phyloP scores from a whole-genome alignment of 2,329 filamentous ascomycete genomes.

The Penicillium italicum region DNA sequence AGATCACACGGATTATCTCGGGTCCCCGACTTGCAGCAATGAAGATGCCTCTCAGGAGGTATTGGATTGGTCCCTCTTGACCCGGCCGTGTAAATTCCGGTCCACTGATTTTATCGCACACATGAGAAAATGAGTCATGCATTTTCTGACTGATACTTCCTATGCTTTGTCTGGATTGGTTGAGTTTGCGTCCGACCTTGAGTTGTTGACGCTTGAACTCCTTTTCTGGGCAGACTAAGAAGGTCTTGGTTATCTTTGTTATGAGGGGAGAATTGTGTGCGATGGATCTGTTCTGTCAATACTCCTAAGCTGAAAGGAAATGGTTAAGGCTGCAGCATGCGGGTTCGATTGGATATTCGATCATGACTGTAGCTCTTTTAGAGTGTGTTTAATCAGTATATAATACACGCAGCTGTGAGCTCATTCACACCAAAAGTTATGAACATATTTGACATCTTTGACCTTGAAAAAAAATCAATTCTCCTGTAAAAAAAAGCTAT shows the following conservation, averaged over 20 bases:
- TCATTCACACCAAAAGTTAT: not conserved
- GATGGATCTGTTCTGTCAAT: conserved; percentile 18
- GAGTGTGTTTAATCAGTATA: not conserved
- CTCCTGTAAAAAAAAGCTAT: not conserved
- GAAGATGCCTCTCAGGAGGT: conserved; percentile 29
- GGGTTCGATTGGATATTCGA: conserved; percentile 15
- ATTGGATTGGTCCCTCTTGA: conserved; percentile 41
- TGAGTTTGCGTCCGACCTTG: conserved; percentile 37
- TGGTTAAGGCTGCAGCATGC: conserved; percentile 13
- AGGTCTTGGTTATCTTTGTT: not conserved
- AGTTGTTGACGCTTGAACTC: conserved; percentile 39
- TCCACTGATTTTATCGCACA: conserved; percentile 18
- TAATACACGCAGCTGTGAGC: conserved; percentile 10
- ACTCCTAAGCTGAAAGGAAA: conserved; percentile 2
- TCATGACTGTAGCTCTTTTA: conserved; percentile 1
- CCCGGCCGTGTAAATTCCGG: conserved; percentile 35
- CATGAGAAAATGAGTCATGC: conserved; percentile 17
- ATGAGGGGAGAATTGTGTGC: conserved; percentile 2
- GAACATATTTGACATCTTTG: not conserved
- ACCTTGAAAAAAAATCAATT: not conserved
- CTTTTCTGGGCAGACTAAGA: conserved; percentile 16
- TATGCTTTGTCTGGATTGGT: conserved; percentile 19
- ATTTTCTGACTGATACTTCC: conserved; percentile 6
- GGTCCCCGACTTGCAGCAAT: conserved; percentile 45
- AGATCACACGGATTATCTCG: conserved; percentile 29